Conservation (phyloP, 495 filamentous ascomycete genomes). For the Penicillium odoratum region DNA sequence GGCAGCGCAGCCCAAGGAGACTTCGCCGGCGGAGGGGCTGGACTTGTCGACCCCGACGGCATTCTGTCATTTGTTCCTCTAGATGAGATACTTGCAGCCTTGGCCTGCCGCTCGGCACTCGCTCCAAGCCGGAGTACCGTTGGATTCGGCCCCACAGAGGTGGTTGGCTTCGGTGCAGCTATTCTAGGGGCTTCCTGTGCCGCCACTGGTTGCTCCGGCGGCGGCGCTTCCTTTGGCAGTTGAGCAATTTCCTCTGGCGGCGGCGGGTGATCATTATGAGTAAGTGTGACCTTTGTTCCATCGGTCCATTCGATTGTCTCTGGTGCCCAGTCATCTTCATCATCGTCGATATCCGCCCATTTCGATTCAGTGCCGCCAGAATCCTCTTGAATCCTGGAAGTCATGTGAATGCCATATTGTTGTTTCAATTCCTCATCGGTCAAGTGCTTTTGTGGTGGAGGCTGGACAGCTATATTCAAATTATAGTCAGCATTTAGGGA, state of each 20-base stretch:
- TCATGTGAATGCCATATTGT: conserved; percentile 94
- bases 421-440: conserved; percentile 97
- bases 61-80: conserved; percentile 72
- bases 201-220: conserved; percentile 21
- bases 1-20: conserved; percentile 90
- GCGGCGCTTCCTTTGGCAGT: conserved; percentile 30
- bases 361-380: conserved; percentile 79
- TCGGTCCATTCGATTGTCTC: conserved; percentile 97
- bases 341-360: conserved; percentile 99
- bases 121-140: conserved; percentile 55
- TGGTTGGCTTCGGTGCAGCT: conserved; percentile 44
- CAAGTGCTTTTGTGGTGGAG: conserved; percentile 83
- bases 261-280: conserved; percentile 44
- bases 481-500: conserved; percentile 26
- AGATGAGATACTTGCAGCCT: conserved; percentile 57
- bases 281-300: conserved; percentile 86
- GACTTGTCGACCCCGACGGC: conserved; percentile 75
- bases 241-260: conserved; percentile 23
- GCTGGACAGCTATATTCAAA: conserved; percentile 62
- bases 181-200: conserved; percentile 33
- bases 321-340: conserved; percentile 97
- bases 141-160: conserved; percentile 52
- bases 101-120: conserved; percentile 52
- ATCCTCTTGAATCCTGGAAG: conserved; percentile 83
- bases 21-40: conserved; percentile 72